These are phyloP conservation scores for Eleusine coracana DNA, from an alignment of 176 grass and related monocot genomes.

Conservation along the genomic window DNA sequence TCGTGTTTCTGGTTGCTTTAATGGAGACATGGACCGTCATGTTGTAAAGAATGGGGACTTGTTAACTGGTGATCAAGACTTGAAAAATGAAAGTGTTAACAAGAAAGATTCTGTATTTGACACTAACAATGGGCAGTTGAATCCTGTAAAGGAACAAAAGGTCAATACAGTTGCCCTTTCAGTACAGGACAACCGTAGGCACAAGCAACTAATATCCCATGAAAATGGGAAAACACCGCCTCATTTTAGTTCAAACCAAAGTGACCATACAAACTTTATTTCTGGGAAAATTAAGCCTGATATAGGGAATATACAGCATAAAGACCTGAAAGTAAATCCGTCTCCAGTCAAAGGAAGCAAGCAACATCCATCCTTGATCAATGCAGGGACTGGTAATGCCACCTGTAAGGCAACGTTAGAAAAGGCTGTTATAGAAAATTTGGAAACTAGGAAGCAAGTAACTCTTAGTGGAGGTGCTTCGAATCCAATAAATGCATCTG, in stretches of 20 bases:
- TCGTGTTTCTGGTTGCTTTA: slow-evolving; percentile 37
- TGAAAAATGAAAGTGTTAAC: slow-evolving; percentile 23
- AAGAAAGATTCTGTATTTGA: slow-evolving; percentile 30
- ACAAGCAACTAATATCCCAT: slow-evolving; percentile 24
- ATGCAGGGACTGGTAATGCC: slow-evolving; percentile 19
- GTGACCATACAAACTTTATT: slow-evolving; percentile 30
- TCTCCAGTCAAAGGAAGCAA: slow-evolving; percentile 45
- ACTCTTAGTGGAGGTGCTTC: slow-evolving; percentile 48
- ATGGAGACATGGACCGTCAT: slow-evolving; percentile 31
- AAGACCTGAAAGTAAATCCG: slow-evolving; percentile 42
- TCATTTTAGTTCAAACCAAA: slow-evolving; percentile 36
- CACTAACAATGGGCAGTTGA: slow-evolving; percentile 27
- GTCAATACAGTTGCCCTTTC: slow-evolving; percentile 11
- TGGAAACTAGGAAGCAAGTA: slow-evolving; percentile 50
- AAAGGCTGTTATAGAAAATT: slow-evolving; percentile 36
- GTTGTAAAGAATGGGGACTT: slow-evolving; percentile 34
- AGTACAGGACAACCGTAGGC: slow-evolving; percentile 20
- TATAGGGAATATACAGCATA: slow-evolving; percentile 38
- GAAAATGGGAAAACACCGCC: slow-evolving; percentile 30
- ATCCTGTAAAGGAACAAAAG: slow-evolving; percentile 31
- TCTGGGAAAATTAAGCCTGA: slow-evolving; percentile 44
- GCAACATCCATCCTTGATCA: slow-evolving; percentile 32
- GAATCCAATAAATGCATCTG: slow-evolving; percentile 52
- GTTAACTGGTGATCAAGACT: slow-evolving; percentile 43
- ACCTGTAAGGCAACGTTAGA: slow-evolving; percentile 33